Percentiles rank a stretch among this genome's conserved stretches.
Conservation (phyloP, 2,329 filamentous ascomycete species). For the Penicillium aurantiogriseum region DNA sequence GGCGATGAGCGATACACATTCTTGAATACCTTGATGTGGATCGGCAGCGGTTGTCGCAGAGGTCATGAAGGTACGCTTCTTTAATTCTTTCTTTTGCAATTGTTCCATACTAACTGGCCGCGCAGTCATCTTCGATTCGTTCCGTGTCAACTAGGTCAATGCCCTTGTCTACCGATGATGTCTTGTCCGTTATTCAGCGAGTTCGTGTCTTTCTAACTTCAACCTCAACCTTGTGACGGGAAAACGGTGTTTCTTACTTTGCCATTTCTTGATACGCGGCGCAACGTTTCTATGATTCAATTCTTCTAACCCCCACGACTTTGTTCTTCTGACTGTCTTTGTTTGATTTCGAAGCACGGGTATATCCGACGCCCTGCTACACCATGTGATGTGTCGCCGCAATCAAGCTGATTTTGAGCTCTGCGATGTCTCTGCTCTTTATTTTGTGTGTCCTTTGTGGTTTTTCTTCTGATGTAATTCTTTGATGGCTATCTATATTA, state of each 20-base stretch:
- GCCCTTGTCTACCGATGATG: slow-evolving; percentile 4
- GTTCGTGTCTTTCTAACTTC: slow-evolving; percentile 7
- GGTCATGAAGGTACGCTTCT: slow-evolving; percentile 43
- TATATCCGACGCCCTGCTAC: neutral
- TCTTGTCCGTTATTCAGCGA: slow-evolving; percentile 25
- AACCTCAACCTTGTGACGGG: slow-evolving; percentile 14
- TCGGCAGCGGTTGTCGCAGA: slow-evolving; percentile 50
- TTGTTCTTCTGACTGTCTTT: slow-evolving; percentile 1
- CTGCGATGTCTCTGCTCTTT: neutral
- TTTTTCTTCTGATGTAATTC: slow-evolving; percentile 18
- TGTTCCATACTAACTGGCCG: slow-evolving; percentile 6
- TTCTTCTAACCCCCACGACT: neutral
- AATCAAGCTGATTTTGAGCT: neutral
- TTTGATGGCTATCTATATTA: slow-evolving; percentile 3
- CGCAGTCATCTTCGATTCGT: slow-evolving; percentile 38
- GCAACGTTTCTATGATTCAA: slow-evolving; percentile 13
- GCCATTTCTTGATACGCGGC: slow-evolving; percentile 10
- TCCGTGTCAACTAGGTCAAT: slow-evolving; percentile 35
- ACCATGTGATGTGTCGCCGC: neutral
- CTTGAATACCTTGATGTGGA: slow-evolving; percentile 52
- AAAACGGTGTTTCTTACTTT: slow-evolving; percentile 25
- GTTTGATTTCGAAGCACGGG: slow-evolving; percentile 3
- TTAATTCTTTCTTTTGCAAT: neutral
- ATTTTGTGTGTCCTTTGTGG: neutral
- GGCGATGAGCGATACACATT: slow-evolving; percentile 52